Evolutionary conservation across 805 yeast genomes (phyloP).

Genomic region (Vanderwaltozyma polyspora): DNA sequence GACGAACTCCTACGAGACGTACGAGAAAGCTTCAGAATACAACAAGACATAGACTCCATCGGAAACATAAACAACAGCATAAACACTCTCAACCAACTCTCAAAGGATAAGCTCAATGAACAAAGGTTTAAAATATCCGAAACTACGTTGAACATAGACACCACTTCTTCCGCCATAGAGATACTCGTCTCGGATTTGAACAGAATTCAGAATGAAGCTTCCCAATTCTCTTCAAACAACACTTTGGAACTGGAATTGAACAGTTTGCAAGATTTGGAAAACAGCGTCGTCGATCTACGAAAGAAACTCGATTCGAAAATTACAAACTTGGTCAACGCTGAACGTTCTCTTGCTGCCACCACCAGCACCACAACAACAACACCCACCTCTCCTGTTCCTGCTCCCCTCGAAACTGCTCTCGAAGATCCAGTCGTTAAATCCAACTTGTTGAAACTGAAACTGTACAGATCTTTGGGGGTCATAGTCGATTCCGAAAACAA

Average conservation of each 20-base stretch:
- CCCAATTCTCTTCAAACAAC: slow-evolving; percentile 8
- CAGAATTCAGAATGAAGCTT: slow-evolving; percentile 9
- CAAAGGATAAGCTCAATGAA: slow-evolving; percentile 4
- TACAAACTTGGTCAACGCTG: slow-evolving; percentile 7
- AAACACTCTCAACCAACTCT: slow-evolving; percentile 4
- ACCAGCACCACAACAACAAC: background rate
- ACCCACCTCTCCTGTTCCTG: too few species aligned
- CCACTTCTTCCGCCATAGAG: slow-evolving; percentile 4
- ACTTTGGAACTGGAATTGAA: slow-evolving; percentile 13
- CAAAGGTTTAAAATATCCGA: slow-evolving; percentile 5
- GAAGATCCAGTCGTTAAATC: slow-evolving; percentile 15
- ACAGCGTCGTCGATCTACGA: slow-evolving; percentile 12
- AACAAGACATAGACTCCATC: slow-evolving; percentile 14
- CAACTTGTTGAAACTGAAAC: slow-evolving; percentile 39
- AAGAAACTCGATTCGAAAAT: slow-evolving; percentile 13
- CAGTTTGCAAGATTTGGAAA: slow-evolving; percentile 17
- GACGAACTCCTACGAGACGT: slow-evolving; percentile 15
- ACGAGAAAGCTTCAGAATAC: slow-evolving; percentile 19
- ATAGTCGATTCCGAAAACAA: slow-evolving; percentile 33
- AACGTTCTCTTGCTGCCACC: background rate
- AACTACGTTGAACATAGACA: slow-evolving; percentile 5
- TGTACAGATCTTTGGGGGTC: slow-evolving; percentile 52
- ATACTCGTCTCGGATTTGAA: slow-evolving; percentile 6
- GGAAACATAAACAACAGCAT: slow-evolving; percentile 10
- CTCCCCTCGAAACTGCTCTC: too few species aligned